Evolutionary conservation across 2,329 filamentous ascomycete genomes (phyloP).

Genomic region (Peltaster fructicola): DNA sequence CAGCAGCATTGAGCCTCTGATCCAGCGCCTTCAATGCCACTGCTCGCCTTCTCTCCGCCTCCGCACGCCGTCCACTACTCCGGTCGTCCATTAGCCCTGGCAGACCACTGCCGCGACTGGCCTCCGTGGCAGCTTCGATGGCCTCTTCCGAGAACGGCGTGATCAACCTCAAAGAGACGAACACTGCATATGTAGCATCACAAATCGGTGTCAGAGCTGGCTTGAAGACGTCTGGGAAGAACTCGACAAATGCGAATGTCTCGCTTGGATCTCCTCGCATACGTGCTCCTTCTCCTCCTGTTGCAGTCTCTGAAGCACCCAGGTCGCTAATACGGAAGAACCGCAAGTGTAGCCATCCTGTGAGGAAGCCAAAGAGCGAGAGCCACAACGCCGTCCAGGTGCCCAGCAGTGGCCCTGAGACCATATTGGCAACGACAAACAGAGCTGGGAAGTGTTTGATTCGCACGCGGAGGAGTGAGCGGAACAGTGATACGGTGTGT

Average conservation of each 20-base stretch:
- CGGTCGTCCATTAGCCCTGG: constrained; percentile 37
- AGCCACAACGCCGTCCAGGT: constrained; percentile 67
- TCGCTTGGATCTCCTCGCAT: constrained; percentile 86
- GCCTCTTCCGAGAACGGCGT: constrained; percentile 73
- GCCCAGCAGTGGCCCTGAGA: constrained; percentile 45
- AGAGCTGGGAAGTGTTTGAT: constrained; percentile 67
- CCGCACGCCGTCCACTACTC: constrained; percentile 55
- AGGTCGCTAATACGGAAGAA: constrained; percentile 62
- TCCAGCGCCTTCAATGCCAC: constrained; percentile 83
- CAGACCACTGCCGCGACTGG: constrained; percentile 42
- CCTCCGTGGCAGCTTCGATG: constrained; percentile 53
- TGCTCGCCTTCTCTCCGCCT: constrained; percentile 77
- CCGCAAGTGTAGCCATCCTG: constrained; percentile 86
- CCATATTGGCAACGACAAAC: constrained; percentile 53
- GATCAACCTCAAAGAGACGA: constrained; percentile 63
- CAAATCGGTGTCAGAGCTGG: constrained; percentile 58
- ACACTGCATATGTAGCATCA: constrained; percentile 52
- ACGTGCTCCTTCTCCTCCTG: constrained; percentile 31
- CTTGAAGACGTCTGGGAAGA: constrained; percentile 77
- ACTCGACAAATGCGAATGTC: constrained; percentile 87
- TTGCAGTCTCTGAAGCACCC: constrained; percentile 29
- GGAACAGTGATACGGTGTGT: constrained; percentile 88
- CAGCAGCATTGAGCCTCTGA: constrained; percentile 75
- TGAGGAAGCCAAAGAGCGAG: constrained; percentile 63
- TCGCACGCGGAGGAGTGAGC: constrained; percentile 71